phyloP scores from a whole-genome alignment of 1,139 yeast genomes.

The Nadsonia commutata region DNA sequence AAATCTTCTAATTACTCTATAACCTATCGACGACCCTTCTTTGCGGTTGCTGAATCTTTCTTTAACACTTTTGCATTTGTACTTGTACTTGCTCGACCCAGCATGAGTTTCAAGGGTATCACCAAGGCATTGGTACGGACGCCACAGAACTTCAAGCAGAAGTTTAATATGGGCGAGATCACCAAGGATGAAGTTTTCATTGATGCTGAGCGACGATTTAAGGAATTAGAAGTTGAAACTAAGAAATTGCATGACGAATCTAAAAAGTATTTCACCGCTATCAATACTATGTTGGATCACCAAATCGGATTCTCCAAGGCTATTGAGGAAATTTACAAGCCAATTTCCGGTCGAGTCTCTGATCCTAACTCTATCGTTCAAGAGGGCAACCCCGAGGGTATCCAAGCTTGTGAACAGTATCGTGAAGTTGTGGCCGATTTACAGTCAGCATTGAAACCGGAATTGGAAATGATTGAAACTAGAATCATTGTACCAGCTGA shows the following conservation, averaged over 20 bases:
- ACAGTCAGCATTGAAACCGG: slow-evolving; percentile 79
- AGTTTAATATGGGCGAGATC: slow-evolving; percentile 43
- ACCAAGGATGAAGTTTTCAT: slow-evolving; percentile 79
- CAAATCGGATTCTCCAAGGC: slow-evolving; percentile 90
- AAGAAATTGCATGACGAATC: slow-evolving; percentile 83
- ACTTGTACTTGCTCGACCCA: no score
- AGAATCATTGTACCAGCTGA: slow-evolving; percentile 87
- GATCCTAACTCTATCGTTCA: slow-evolving; percentile 77
- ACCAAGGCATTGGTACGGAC: slow-evolving; percentile 79
- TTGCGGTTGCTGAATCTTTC: no score
- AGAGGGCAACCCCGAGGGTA: slow-evolving; percentile 94
- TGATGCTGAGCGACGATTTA: slow-evolving; percentile 93
- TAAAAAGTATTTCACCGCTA: slow-evolving; percentile 76
- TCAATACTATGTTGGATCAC: slow-evolving; percentile 82
- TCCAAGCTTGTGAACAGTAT: slow-evolving; percentile 85
- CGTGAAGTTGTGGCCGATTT: slow-evolving; percentile 75
- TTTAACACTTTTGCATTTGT: no score
- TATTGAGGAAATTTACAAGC: slow-evolving; percentile 90
- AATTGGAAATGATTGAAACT: slow-evolving; percentile 79
- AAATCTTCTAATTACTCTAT: no score
- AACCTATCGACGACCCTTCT: no score
- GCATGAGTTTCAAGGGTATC: slow-evolving; percentile 88
- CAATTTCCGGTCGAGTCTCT: slow-evolving; percentile 80
- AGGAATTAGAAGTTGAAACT: slow-evolving; percentile 79
- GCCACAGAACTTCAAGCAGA: slow-evolving; percentile 28